phyloP scores from a whole-genome alignment of 257 asterid genomes.

The Solanum ossicruentum region DNA sequence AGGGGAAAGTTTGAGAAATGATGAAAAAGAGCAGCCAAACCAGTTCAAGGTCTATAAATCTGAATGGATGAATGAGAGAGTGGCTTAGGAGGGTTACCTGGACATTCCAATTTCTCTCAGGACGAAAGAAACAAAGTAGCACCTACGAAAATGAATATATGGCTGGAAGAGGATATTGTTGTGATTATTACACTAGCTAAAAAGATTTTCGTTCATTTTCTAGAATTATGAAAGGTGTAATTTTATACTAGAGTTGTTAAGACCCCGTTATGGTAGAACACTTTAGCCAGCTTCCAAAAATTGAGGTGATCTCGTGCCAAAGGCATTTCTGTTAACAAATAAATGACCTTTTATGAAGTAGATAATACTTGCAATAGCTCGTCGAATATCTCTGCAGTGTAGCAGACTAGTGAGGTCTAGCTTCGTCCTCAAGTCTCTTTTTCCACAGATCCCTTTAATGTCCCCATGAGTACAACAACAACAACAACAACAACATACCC shows the following conservation, averaged over 20 bases:
- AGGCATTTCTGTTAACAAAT: not conserved
- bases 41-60: not conserved
- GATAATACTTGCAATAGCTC: not conserved
- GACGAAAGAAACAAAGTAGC: not conserved
- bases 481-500: no score
- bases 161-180: not conserved
- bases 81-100: not conserved
- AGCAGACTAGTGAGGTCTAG: not conserved
- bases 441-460: not conserved
- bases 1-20: not conserved
- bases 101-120: not conserved
- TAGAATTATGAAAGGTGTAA: not conserved
- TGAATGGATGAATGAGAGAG: not conserved
- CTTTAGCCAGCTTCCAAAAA: not conserved
- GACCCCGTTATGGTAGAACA: not conserved
- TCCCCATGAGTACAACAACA: not conserved
- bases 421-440: not conserved
- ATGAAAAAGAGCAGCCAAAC: not conserved
- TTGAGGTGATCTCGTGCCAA: not conserved
- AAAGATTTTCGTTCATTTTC: not conserved
- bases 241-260: not conserved
- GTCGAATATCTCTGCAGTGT: not conserved
- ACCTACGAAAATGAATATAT: not conserved
- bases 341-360: not conserved
- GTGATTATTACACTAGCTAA: not conserved